Base-by-base conservation (phyloP, 129 eudicot species). In the Escallonia herrerae region DNA sequence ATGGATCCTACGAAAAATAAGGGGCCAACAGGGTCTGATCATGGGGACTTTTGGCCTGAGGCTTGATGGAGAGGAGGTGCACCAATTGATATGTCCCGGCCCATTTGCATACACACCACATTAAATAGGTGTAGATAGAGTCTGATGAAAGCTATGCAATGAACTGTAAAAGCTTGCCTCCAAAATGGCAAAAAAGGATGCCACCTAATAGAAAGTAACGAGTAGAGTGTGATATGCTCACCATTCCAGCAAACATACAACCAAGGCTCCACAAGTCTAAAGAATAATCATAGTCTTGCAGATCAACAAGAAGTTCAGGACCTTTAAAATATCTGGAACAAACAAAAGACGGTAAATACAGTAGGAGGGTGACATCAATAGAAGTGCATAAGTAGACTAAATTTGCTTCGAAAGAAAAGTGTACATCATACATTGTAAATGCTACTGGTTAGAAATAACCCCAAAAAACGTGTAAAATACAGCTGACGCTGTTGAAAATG, bases 181-280 rank as follows among this genome's bases (percentile, higher is more conserved):
- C 54, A 8, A 33, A 38, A 52, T 15, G 37, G 33, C 33, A 22
- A 22, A 22, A 1, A 22, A 60, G 48, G n/a, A 61, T 67, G 15
- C 22, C 58, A 41, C 22, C 40, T 3, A 40, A 42, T 13, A 14
- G 33, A 10, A 37, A 5, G 45, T 3, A 39, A 59, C 3, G 43
- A 59, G 49, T 38, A 38, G 22, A 40, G 39, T 52, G 54, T 10
- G 59, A 57, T 52, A 43, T 22, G 45, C 76, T 74, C 59, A 89
- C 97, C 97, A 89, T 89, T 77, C 97, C 97, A 47, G 95, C 97
- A 62, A 89, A 86, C 97, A 89, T 89, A 60, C 95, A 86, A 54
- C 97, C 97, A 46, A 89, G 97, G 72, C 97, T 89, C 97, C 97
- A 89, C 68, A 89, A 62, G 69, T 89, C 97, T 76, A 89, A 69